These are phyloP conservation scores for Catunica adiposa DNA, from an alignment of 2,329 filamentous ascomycete genomes.

Conservation along the genomic window DNA sequence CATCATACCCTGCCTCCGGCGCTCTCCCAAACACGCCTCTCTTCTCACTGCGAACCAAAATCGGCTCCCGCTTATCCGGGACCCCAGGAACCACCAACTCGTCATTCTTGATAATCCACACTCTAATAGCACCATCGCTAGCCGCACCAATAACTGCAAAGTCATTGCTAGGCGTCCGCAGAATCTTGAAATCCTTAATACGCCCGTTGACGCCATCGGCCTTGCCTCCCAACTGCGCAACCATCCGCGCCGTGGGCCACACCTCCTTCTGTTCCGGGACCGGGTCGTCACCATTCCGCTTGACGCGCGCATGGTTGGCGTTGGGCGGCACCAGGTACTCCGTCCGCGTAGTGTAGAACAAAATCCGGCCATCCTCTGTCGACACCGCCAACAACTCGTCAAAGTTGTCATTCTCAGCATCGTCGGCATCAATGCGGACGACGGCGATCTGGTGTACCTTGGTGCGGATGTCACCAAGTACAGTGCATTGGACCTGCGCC, in stretches of 20 bases:
- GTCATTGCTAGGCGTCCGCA: slow-evolving; percentile 29
- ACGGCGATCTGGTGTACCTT: slow-evolving; percentile 78
- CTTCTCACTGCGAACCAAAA: slow-evolving; percentile 17
- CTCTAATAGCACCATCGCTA: slow-evolving; percentile 69
- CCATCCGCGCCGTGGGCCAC: slow-evolving; percentile 43
- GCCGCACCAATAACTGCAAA: slow-evolving; percentile 53
- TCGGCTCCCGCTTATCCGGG: slow-evolving; percentile 19
- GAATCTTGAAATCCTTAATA: slow-evolving; percentile 74
- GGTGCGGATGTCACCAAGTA: slow-evolving; percentile 49
- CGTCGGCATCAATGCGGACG: slow-evolving; percentile 34
- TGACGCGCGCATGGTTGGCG: slow-evolving; percentile 1
- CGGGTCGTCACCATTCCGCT: slow-evolving; percentile 16
- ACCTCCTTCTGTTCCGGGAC: slow-evolving; percentile 24
- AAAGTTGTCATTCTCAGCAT: slow-evolving; percentile 24
- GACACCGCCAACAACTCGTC: slow-evolving; percentile 52
- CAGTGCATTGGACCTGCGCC: slow-evolving; percentile 59
- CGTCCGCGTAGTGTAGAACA: slow-evolving; percentile 60
- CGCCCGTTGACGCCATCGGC: slow-evolving; percentile 49
- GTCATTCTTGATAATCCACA: slow-evolving; percentile 48
- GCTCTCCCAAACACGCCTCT: slow-evolving; percentile 3
- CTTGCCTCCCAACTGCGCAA: slow-evolving; percentile 67
- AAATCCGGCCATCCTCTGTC: slow-evolving; percentile 75
- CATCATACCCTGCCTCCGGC: slow-evolving; percentile 8
- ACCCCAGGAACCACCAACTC: slow-evolving; percentile 16
- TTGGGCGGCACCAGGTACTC: slow-evolving; percentile 26